These are phyloP conservation scores for Monilinia fructigena DNA, from an alignment of 2,329 filamentous ascomycete species.

Conservation along the genomic window DNA sequence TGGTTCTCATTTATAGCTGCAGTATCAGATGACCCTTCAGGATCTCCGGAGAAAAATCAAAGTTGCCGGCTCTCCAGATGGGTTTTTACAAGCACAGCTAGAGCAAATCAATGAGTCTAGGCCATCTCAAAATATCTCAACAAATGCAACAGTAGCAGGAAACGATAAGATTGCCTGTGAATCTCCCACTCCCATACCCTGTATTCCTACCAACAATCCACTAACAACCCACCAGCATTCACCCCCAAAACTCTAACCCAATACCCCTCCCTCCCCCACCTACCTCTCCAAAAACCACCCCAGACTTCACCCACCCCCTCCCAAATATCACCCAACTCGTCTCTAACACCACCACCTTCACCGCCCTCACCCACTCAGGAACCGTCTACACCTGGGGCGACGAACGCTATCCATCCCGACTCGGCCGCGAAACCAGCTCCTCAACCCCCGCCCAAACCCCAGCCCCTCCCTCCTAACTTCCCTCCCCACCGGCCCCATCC, in stretches of 20 bases:
- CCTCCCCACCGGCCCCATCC: slow-evolving; percentile 52
- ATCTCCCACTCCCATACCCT: neutral
- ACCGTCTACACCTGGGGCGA: slow-evolving; percentile 54
- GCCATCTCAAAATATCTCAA: neutral
- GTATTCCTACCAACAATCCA: neutral
- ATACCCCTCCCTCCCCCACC: slow-evolving; percentile 27
- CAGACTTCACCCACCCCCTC: slow-evolving; percentile 17
- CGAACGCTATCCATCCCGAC: slow-evolving; percentile 54
- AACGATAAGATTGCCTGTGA: slow-evolving; percentile 37
- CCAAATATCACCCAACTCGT: slow-evolving; percentile 31
- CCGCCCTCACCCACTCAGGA: slow-evolving; percentile 41
- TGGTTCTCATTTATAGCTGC: neutral
- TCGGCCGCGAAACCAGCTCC: slow-evolving; percentile 50
- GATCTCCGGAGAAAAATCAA: neutral
- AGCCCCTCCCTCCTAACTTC: slow-evolving; percentile 48
- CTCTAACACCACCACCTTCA: slow-evolving; percentile 44
- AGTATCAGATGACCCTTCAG: neutral
- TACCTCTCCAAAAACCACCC: slow-evolving; percentile 21
- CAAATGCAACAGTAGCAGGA: slow-evolving; percentile 40
- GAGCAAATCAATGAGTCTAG: neutral
- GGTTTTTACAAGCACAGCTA: slow-evolving; percentile 29
- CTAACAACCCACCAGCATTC: slow-evolving; percentile 10
- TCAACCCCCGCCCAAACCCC: slow-evolving; percentile 49
- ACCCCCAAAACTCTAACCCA: slow-evolving; percentile 22
- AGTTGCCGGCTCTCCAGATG: slow-evolving; percentile 38